Evolutionary conservation across 257 asterid species (phyloP), one percentile per base, ranked within the genome.

Genomic region (Nicotiana tomentosiformis): DNA sequence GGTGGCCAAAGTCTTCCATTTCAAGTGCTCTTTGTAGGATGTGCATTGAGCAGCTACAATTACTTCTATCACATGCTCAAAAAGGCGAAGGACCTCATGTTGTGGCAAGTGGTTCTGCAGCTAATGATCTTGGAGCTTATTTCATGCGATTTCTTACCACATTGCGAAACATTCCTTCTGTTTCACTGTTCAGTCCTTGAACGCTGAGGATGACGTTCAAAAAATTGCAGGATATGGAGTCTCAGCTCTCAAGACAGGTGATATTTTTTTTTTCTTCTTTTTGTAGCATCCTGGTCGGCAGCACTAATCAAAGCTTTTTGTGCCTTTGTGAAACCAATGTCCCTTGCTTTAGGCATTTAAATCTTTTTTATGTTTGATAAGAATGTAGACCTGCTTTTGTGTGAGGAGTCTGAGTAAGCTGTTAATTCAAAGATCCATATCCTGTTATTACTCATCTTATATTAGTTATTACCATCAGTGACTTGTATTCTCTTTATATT

Each of bases 21-120:
- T 94, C 98, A 35, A 89, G 86, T 91, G 88, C 94, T 87, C 91
- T 94, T 82, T 82, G 93, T 76, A 95, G 89, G 89, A 89, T 90
- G 90, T 96, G 99, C 80, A 89, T 96, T 51, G 97, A 96, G 87
- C 98, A 96, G 95, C 92, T 94, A n/a, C 97, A 96, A 83, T 60
- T 84, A 35, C 86, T 96, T 87, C 94, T 96, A 39, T 88, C 97
- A 81, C 91, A 89, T 89, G 94, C 93, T 77, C 98, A 90, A 85
- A 96, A 90, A 88, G 97, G 90, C 74, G 99, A 96, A 83, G 90
- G 87, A 18, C 87, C 88, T 85, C 89, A 88, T 85, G 89, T 85
- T 9, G 91, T 85, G 84, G 82, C 92, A 20, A 86, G 26, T 43
- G 51, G 51, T 8, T 1, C 51, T 43, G 51, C 2, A 43, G 11